A percentile compares a stretch with the other conserved stretches of the same genome.
Conservation (phyloP, 2,329 filamentous ascomycete genomes). For the Leptoxyphium fumago region DNA sequence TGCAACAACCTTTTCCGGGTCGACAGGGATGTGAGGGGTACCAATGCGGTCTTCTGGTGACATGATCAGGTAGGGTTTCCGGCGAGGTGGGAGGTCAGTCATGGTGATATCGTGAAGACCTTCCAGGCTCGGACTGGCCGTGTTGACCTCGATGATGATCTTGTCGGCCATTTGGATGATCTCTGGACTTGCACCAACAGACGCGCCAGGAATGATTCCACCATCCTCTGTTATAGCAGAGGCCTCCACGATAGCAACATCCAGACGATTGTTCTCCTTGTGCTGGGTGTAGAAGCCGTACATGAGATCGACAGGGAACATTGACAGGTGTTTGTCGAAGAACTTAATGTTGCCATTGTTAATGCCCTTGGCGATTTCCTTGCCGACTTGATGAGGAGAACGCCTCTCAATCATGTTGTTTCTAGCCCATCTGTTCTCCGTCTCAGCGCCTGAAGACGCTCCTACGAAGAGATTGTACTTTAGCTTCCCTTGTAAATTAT, state of each 20-base stretch:
- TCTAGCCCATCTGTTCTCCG: constrained; percentile 79
- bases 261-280: constrained; percentile 56
- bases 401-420: constrained; percentile 83
- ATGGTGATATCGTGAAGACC: constrained; percentile 84
- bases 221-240: constrained; percentile 79
- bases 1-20: constrained; percentile 71
- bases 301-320: constrained; percentile 79
- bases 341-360: constrained; percentile 81
- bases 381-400: constrained; percentile 77
- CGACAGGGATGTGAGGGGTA: constrained; percentile 65
- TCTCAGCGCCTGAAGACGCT: constrained; percentile 78
- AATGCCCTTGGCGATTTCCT: constrained; percentile 79
- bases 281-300: constrained; percentile 67
- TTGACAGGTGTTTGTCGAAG: constrained; percentile 85
- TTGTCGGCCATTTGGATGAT: constrained; percentile 73
- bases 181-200: constrained; percentile 60
- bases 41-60: constrained; percentile 76
- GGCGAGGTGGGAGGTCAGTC: constrained; percentile 64
- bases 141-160: constrained; percentile 89
- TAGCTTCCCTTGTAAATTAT: constrained; percentile 66
- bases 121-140: constrained; percentile 67
- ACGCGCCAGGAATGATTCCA: constrained; percentile 75
- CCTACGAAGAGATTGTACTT: constrained; percentile 81
- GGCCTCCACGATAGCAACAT: constrained; percentile 70
- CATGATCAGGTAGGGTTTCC: constrained; percentile 80